Evolutionary conservation across 2,329 filamentous ascomycete genomes (phyloP).

Genomic region (Shiraia bambusicola): DNA sequence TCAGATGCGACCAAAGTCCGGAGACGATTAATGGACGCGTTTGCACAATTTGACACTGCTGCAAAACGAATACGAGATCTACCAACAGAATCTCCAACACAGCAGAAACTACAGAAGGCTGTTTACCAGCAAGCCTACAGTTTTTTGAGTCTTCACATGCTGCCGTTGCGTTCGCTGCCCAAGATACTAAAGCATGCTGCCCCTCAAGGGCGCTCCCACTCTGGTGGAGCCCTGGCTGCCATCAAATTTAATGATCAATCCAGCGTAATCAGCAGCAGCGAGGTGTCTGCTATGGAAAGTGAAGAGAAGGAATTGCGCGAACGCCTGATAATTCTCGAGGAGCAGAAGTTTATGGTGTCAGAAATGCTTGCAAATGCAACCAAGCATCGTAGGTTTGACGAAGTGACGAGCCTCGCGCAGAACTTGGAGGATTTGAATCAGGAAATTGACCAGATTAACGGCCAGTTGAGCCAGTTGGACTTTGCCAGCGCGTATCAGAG

Average conservation of each 20-base stretch:
- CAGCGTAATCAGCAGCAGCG: constrained; percentile 58
- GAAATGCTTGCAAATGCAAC: constrained; percentile 81
- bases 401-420: constrained; percentile 74
- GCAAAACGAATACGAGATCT: constrained; percentile 80
- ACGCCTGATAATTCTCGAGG: constrained; percentile 78
- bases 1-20: constrained; percentile 85
- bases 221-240: constrained; percentile 54
- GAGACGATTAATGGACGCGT: constrained; percentile 85
- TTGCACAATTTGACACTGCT: constrained; percentile 81
- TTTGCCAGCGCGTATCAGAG: constrained; percentile 54
- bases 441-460: constrained; percentile 70
- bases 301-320: constrained; percentile 84
- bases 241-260: constrained; percentile 61
- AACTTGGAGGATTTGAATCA: constrained; percentile 80
- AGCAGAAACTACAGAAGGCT: constrained; percentile 74
- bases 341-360: constrained; percentile 85
- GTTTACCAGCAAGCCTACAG: constrained; percentile 79
- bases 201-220: constrained; percentile 49
- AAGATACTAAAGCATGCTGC: constrained; percentile 57
- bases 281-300: constrained; percentile 68
- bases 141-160: constrained; percentile 88
- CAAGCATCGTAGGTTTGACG: constrained; percentile 77
- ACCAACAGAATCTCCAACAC: constrained; percentile 69
- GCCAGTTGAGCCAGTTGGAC: constrained; percentile 68
- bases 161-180: constrained; percentile 66